Conservation (phyloP, 2,329 filamentous ascomycete genomes). For the Dactylonectria macrodidyma region DNA sequence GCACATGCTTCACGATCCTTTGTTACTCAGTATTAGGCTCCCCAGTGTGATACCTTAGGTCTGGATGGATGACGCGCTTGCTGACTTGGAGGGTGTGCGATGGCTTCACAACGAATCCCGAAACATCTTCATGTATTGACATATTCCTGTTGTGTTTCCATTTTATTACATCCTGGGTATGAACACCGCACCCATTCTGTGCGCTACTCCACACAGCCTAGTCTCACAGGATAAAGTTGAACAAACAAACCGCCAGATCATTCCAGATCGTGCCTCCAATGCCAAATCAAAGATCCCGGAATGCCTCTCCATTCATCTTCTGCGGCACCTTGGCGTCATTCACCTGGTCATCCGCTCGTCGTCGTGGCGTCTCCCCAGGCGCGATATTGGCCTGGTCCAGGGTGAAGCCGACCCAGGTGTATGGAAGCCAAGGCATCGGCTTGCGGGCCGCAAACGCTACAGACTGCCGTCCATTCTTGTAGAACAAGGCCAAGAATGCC, state of each 20-base stretch:
- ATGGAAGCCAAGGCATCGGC: slow-evolving; percentile 34
- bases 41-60: background rate
- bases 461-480: slow-evolving; percentile 26
- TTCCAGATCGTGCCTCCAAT: background rate
- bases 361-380: slow-evolving; percentile 17
- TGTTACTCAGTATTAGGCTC: slow-evolving; percentile 7
- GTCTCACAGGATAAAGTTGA: background rate
- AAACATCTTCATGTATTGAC: background rate
- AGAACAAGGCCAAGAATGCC: slow-evolving; percentile 28
- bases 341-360: slow-evolving; percentile 29
- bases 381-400: slow-evolving; percentile 38
- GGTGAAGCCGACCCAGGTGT: slow-evolving; percentile 39
- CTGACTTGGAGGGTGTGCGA: background rate
- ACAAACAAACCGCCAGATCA: background rate
- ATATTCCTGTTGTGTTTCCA: background rate
- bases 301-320: slow-evolving; percentile 24
- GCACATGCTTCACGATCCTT: background rate
- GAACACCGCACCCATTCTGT: background rate
- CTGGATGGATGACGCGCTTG: background rate
- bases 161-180: background rate
- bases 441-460: slow-evolving; percentile 17
- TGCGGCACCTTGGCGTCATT: slow-evolving; percentile 32
- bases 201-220: too few species aligned
- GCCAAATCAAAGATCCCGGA: background rate
- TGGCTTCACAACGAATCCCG: background rate